Evolutionary conservation across 2,329 filamentous ascomycete genomes (phyloP).

Genomic region (Colletotrichum tropicale): DNA sequence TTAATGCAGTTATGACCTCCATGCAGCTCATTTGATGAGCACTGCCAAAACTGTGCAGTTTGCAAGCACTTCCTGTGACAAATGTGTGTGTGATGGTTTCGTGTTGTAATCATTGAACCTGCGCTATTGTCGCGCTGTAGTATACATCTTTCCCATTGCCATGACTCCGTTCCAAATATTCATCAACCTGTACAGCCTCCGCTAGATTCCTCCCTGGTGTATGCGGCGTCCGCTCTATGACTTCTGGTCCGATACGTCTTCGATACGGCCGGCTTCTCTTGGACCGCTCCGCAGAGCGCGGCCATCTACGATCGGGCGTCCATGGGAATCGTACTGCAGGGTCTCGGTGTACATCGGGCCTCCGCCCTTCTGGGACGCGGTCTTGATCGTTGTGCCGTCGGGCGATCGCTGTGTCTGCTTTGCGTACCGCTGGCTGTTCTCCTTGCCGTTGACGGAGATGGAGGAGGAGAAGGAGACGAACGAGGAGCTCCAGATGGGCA

Average conservation of each 20-base stretch:
- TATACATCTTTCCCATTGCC: not conserved
- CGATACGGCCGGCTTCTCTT: not conserved
- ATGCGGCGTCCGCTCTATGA: not conserved
- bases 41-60: rapidly evolving
- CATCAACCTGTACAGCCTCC: not conserved
- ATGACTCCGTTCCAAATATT: not conserved
- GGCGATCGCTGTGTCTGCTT: not conserved
- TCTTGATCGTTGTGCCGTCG: conserved; percentile 1
- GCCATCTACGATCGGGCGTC: not conserved
- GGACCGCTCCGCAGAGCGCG: not conserved
- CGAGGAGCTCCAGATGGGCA: not conserved
- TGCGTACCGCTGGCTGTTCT: not conserved
- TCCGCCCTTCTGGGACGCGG: not conserved
- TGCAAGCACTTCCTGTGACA: not conserved
- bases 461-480: conserved; percentile 13
- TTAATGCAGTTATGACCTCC: not conserved
- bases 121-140: not conserved
- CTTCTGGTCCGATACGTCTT: conserved; percentile 3
- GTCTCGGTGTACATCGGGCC: not conserved
- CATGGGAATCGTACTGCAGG: not conserved
- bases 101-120: not conserved
- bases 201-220: not conserved
- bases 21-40: not conserved
- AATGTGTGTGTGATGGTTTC: rapidly evolving
- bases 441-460: conserved; percentile 5